Base-by-base conservation (phyloP, 805 yeast genomes). In the Grigorovia jiainica region DNA sequence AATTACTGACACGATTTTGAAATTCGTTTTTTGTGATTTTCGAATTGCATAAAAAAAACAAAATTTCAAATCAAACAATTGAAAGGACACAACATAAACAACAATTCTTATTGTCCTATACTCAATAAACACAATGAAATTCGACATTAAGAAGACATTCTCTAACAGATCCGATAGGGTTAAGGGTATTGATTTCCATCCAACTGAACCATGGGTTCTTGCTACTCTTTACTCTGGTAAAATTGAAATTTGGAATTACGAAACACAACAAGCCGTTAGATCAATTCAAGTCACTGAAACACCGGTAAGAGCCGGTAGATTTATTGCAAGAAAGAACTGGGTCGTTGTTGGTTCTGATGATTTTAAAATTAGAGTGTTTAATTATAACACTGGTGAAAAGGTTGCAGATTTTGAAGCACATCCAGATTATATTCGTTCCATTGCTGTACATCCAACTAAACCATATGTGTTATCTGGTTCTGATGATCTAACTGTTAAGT, bases 121-220 rank as follows among this genome's bases (percentile, higher is more conserved):
- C 16, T 27, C 31, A 13, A n/a, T 15, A 27, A 11, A n/a, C 27
- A 39, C 13, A 17, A 58, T 57, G 61, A 55, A 58, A 42, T 44
- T 57, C 43, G 61, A 57, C 44, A 54, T 57, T 32, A 53, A 51
- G 41, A 44, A 42, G 66, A 67, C 71, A 60, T 85, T 89, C 65
- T 82, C 87, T 52, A 78, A 92, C 48, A 85, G 96, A 56, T 82
- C 97, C 32, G 97, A 89, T 63, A 81, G 99, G 63, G 97, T 92
- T 61, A 92, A 92, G 66, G 97, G 96, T 39, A 82, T 92, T 58
- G 99, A 92, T 66, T 84, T 92, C 72, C 99, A 92, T 63, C 98
- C 98, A 19, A 72, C 89, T 17, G 98, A 92, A 64, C 97, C 98
- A 41, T 90, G 97, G 97, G 79, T 87, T 40, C 71, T 87, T 56